phyloP scores from a whole-genome alignment of 306 rosid species.

The Trichosanthes cucumerina region DNA sequence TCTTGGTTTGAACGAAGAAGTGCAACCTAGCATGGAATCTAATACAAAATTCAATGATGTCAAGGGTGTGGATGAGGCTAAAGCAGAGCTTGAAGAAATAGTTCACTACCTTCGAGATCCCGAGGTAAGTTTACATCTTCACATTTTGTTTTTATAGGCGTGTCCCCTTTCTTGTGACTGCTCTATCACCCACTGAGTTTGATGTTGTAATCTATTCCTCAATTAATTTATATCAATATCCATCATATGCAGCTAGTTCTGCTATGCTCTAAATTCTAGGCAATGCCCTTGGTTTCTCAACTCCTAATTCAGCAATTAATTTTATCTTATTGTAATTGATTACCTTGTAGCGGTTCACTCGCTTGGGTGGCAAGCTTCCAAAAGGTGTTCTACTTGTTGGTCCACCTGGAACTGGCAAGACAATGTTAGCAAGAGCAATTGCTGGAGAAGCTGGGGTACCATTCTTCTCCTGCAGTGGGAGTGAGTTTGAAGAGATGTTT shows the following conservation, averaged over 20 bases:
- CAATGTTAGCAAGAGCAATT: slow-evolving; percentile 93
- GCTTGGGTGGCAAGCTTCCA: slow-evolving; percentile 92
- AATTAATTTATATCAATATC: neutral
- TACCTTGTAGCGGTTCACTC: slow-evolving; percentile 80
- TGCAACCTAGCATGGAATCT: slow-evolving; percentile 63
- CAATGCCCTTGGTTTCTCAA: neutral
- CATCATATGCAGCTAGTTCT: neutral
- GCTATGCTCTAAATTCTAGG: neutral
- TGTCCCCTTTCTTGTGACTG: neutral
- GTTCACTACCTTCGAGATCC: slow-evolving; percentile 92
- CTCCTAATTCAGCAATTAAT: neutral
- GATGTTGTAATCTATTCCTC: neutral
- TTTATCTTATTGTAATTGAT: slow-evolving; percentile 11
- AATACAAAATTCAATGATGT: slow-evolving; percentile 72
- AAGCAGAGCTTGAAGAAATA: slow-evolving; percentile 84
- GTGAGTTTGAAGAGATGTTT: slow-evolving; percentile 94
- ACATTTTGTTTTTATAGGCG: neutral
- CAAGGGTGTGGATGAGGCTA: slow-evolving; percentile 90
- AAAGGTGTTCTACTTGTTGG: slow-evolving; percentile 97
- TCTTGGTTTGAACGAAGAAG: slow-evolving; percentile 54
- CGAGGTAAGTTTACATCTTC: slow-evolving; percentile 32
- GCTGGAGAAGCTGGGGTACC: slow-evolving; percentile 99
- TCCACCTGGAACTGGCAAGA: slow-evolving; percentile 93
- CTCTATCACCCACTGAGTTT: neutral
- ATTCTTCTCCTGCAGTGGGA: slow-evolving; percentile 85